Evolutionary conservation across 2,329 filamentous ascomycete genomes (phyloP).

Genomic region (Seiridium cupressi): DNA sequence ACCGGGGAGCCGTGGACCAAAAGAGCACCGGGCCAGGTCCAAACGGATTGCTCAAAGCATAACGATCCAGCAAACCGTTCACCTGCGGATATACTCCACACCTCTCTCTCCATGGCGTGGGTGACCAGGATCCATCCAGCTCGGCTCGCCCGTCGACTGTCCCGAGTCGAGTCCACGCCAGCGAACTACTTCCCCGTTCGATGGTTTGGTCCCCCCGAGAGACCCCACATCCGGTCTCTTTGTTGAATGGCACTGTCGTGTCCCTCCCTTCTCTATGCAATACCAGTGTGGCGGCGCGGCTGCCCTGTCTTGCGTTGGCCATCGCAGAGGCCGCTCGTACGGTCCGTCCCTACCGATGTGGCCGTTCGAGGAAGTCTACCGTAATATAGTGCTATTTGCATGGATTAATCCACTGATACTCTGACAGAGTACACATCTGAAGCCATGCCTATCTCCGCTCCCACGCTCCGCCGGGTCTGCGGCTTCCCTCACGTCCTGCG

Average conservation of each 20-base stretch:
- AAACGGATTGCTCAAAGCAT: background rate
- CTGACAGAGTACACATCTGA: slow-evolving; percentile 13
- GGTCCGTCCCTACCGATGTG: slow-evolving; percentile 41
- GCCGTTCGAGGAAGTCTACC: slow-evolving; percentile 21
- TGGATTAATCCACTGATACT: slow-evolving; percentile 7
- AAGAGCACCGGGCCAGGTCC: too few species aligned
- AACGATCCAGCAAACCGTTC: background rate
- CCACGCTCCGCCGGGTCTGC: slow-evolving; percentile 21
- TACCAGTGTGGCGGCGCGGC: background rate
- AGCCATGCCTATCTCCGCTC: slow-evolving; percentile 19
- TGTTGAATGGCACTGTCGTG: background rate
- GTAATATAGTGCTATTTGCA: background rate
- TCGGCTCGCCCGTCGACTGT: background rate
- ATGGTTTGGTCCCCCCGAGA: background rate
- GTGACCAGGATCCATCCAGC: background rate
- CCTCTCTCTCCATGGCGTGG: background rate
- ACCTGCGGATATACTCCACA: background rate
- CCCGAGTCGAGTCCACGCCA: background rate
- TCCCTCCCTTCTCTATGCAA: background rate
- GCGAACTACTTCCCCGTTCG: background rate
- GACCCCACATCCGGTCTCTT: background rate
- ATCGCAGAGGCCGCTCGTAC: slow-evolving; percentile 30
- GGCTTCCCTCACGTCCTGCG: slow-evolving; percentile 16
- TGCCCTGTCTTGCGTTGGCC: slow-evolving; percentile 11
- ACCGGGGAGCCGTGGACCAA: too few species aligned